Conservation (phyloP, 208 protist species). For the Acanthamoeba sp. region DNA sequence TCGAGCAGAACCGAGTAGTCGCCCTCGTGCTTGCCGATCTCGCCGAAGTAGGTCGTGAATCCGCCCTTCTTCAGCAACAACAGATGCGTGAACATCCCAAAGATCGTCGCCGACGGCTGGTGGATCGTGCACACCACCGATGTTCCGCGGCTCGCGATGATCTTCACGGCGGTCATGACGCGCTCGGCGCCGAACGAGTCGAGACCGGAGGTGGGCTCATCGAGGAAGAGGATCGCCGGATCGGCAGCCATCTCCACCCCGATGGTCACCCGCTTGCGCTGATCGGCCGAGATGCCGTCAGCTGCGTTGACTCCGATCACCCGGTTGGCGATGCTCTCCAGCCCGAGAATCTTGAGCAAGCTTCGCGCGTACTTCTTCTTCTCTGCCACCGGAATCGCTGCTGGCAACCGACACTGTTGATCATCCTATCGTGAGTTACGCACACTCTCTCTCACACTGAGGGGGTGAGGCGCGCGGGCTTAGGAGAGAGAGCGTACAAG, state of each 20-base stretch:
- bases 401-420: slow-evolving; percentile 15
- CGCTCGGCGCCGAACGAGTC: slow-evolving; percentile 72
- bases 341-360: slow-evolving; percentile 45
- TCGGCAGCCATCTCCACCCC: slow-evolving; percentile 84
- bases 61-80: slow-evolving; percentile 73
- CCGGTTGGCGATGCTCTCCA: background rate
- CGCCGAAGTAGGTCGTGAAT: slow-evolving; percentile 39
- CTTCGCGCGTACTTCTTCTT: slow-evolving; percentile 24
- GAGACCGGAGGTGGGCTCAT: slow-evolving; percentile 79
- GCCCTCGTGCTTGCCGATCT: slow-evolving; percentile 25
- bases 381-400: background rate
- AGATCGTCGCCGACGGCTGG: slow-evolving; percentile 54
- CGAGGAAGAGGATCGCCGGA: slow-evolving; percentile 82
- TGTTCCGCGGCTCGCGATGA: background rate
- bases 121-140: slow-evolving; percentile 74
- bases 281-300: slow-evolving; percentile 41
- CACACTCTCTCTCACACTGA: background rate
- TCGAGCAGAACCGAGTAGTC: slow-evolving; percentile 52
- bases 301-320: background rate
- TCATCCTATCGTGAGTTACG: no score
- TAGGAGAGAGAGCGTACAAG: background rate
- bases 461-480: background rate
- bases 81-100: slow-evolving; percentile 74
- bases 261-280: slow-evolving; percentile 83
- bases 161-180: slow-evolving; percentile 67